Conservation (phyloP, 495 filamentous ascomycete genomes). For the Bathelium albidoporum region DNA sequence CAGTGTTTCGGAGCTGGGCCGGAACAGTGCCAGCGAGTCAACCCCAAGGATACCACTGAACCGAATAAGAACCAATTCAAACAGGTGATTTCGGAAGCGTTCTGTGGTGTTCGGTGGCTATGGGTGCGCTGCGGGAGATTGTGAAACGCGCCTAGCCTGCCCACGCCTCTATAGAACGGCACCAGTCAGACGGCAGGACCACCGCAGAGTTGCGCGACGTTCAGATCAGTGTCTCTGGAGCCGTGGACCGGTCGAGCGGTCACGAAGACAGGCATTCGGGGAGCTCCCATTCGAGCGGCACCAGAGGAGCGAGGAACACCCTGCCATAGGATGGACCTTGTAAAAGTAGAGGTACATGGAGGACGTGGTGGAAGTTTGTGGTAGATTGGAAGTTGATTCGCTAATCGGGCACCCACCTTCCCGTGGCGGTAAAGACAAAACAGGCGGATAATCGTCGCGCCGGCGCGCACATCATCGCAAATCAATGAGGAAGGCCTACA, state of each 20-base stretch:
- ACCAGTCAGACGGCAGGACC: neutral
- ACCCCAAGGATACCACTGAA: neutral
- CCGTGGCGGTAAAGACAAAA: neutral
- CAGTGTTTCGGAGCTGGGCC: neutral
- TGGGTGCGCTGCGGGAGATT: neutral
- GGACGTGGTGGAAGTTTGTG: neutral
- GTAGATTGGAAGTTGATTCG: conserved; percentile 1
- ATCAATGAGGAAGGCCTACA: neutral
- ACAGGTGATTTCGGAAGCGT: neutral
- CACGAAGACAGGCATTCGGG: neutral
- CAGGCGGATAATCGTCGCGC: neutral
- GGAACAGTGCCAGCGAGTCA: neutral
- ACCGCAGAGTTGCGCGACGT: neutral
- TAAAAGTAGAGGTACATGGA: neutral
- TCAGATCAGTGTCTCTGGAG: neutral
- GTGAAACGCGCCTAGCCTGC: neutral
- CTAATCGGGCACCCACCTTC: neutral
- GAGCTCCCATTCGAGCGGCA: neutral
- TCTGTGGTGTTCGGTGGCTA: neutral
- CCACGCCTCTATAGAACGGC: neutral
- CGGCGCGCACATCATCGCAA: neutral
- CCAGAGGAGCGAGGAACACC: neutral
- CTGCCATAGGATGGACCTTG: neutral
- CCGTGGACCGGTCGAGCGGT: neutral
- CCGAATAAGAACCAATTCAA: neutral